phyloP scores from a whole-genome alignment of 495 filamentous ascomycete genomes.

The Penicillium simplicissimum region DNA sequence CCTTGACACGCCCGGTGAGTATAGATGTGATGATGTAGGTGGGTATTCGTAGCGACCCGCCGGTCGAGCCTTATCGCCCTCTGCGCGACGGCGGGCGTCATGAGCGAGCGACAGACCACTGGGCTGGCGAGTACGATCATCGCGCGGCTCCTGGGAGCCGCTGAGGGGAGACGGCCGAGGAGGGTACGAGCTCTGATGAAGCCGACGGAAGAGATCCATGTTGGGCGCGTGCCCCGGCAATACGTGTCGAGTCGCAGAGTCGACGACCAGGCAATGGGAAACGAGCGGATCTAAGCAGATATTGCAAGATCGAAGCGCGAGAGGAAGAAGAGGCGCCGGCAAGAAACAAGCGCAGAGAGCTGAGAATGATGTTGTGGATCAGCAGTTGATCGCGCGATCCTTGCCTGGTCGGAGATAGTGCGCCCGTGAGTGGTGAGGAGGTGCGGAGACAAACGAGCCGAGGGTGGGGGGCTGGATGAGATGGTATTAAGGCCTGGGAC shows the following conservation, averaged over 20 bases:
- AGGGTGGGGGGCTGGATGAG: conserved; percentile 10
- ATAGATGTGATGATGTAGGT: conserved; percentile 22
- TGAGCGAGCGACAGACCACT: conserved; percentile 19
- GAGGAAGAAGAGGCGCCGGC: neutral
- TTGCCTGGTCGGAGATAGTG: conserved; percentile 24
- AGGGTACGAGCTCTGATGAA: conserved; percentile 23
- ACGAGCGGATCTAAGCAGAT: neutral
- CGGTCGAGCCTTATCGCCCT: conserved; percentile 31
- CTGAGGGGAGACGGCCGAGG: conserved; percentile 30
- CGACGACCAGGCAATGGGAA: neutral
- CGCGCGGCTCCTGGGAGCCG: conserved; percentile 28
- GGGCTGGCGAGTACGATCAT: conserved; percentile 24
- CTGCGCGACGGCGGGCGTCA: conserved; percentile 26
- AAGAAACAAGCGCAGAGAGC: conserved; percentile 1
- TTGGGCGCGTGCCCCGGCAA: conserved; percentile 5
- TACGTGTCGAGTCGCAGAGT: conserved; percentile 3
- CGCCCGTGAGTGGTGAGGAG: conserved; percentile 12
- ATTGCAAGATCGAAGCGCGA: neutral
- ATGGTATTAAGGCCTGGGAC: neutral
- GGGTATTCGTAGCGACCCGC: conserved; percentile 29
- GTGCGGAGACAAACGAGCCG: conserved; percentile 3
- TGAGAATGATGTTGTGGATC: conserved; percentile 24
- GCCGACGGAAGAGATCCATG: conserved; percentile 24
- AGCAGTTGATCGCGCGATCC: conserved; percentile 30
- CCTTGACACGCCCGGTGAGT: conserved; percentile 14